Percentiles rank a stretch among this genome's conserved stretches.
These are phyloP conservation scores for Neophaeococcomyces mojaviensis DNA, from an alignment of 2,329 filamentous ascomycete species.

Conservation along the genomic window DNA sequence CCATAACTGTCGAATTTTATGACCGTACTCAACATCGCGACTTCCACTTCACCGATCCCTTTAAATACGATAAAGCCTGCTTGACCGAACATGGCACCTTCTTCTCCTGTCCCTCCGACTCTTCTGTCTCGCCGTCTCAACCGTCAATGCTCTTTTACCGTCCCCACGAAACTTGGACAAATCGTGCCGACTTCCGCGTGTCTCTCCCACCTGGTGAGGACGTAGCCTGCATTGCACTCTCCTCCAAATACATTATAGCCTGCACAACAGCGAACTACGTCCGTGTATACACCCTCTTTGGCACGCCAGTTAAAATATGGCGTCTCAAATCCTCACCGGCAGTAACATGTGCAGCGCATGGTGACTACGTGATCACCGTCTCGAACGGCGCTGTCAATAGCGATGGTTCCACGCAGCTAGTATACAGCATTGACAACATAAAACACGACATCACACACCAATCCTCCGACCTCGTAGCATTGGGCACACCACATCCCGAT, in stretches of 20 bases:
- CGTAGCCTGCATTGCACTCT: conserved; percentile 80
- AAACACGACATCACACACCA: conserved; percentile 92
- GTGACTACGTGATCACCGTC: conserved; percentile 92
- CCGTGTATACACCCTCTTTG: conserved; percentile 85
- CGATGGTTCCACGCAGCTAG: conserved; percentile 68
- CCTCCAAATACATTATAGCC: conserved; percentile 82
- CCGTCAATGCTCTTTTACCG: conserved; percentile 89
- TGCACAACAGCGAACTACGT: conserved; percentile 84
- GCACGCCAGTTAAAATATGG: conserved; percentile 80
- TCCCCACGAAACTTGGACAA: conserved; percentile 94
- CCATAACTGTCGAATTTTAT: conserved; percentile 94
- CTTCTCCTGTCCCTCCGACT: conserved; percentile 35
- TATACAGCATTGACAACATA: conserved; percentile 91
- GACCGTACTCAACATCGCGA: conserved; percentile 86
- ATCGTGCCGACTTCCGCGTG: conserved; percentile 82
- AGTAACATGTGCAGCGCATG: conserved; percentile 88
- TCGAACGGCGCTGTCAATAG: conserved; percentile 81
- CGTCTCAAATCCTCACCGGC: conserved; percentile 83
- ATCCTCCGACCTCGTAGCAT: conserved; percentile 81
- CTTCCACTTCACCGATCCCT: conserved; percentile 96
- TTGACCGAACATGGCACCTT: conserved; percentile 48
- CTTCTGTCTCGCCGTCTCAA: conserved; percentile 37
- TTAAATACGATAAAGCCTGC: conserved; percentile 92
- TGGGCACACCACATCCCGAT: conserved; percentile 42
- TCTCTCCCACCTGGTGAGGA: conserved; percentile 80